phyloP scores from a whole-genome alignment of 1,284 basidiomycete species.

The Trichosporon ovoides region DNA sequence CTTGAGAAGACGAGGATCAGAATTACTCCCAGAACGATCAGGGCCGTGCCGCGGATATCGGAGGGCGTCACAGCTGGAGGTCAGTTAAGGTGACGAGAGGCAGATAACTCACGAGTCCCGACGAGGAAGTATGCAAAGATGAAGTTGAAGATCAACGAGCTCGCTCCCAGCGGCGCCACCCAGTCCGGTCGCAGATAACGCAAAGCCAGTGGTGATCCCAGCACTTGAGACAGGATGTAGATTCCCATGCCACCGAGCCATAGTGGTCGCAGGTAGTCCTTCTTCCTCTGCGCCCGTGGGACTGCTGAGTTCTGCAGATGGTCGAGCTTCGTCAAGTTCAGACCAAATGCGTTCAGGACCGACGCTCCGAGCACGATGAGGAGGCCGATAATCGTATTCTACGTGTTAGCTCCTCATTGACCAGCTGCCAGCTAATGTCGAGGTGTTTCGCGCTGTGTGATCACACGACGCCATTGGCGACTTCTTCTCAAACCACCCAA shows the following conservation, averaged over 20 bases:
- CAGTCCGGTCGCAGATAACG: conserved; percentile 49
- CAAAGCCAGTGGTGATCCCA: conserved; percentile 48
- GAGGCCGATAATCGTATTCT: conserved; percentile 49
- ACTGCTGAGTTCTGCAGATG: conserved; percentile 43
- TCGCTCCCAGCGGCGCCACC: conserved; percentile 48
- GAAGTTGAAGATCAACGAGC: conserved; percentile 49
- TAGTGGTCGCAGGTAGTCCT: conserved; percentile 43
- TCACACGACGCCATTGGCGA: too few species aligned
- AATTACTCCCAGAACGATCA: conserved; percentile 49
- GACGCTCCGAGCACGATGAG: conserved; percentile 45
- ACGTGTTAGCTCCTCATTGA: too few species aligned
- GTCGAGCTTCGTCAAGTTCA: conserved; percentile 49
- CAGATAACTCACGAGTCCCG: conserved; percentile 42
- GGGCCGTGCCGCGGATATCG: conserved; percentile 46
- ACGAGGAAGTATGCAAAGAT: conserved; percentile 48
- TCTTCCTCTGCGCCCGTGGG: conserved; percentile 38
- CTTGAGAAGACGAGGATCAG: conserved; percentile 48
- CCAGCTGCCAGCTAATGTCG: neutral
- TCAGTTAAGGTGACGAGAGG: conserved; percentile 5
- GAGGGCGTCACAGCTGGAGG: conserved; percentile 45
- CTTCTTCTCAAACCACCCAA: too few species aligned
- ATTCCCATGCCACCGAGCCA: conserved; percentile 49
- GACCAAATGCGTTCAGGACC: conserved; percentile 46
- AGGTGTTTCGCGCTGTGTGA: too few species aligned
- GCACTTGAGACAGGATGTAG: conserved; percentile 36